Evolutionary conservation across 1,284 basidiomycete species (phyloP), one percentile per base, ranked within the genome.

Genomic region (Termitomyces sp.): DNA sequence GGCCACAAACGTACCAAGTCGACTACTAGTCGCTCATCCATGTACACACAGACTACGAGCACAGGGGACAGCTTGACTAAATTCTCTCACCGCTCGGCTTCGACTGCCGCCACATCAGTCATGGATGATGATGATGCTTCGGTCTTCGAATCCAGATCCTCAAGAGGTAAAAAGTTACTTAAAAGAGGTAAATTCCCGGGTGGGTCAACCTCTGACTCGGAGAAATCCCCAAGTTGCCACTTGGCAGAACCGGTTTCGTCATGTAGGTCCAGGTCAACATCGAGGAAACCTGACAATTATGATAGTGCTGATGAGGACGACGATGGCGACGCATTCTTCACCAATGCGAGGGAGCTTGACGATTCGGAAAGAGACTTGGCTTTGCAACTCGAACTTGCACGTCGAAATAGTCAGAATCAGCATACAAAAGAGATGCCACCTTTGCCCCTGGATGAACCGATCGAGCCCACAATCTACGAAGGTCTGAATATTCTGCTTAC

Each of bases 321-420:
- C 53, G 66, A 69, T 13, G 76, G 76, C 15, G 69, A 69, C 15
- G 71, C 66, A 45, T 66, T 68, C 44, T 57, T 70, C 53, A 65
- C 67, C 9, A 61, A 68, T 44, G 62, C 67, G 36, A 67, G 68
- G 56, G 64, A 70, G 10, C 68, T 81, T 60, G 82, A 86, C 58
- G 74, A 79, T 43, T 89, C 86, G 12, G 91, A 92, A 64, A 78
- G 81, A 58, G 85, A 92, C 64, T 73, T 94, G 53, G 79, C 83
- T 26, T 76, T 80, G 70, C 82, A 87, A 45, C 71, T 94, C 52
- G 88, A 88, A 58, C 72, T 94, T 47, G 92, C 92, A 5, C 76
- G 89, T 58, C 79, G 81, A 59, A 94, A 94, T 67, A 92, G 90
- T 65, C 77, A 85, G 67, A 88, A 80, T 66, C 90, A 92, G 61